Percentiles rank a stretch among this genome's conserved stretches.
These are phyloP conservation scores for Populus simonii DNA, from an alignment of 345 rosid species.

Conservation along the genomic window DNA sequence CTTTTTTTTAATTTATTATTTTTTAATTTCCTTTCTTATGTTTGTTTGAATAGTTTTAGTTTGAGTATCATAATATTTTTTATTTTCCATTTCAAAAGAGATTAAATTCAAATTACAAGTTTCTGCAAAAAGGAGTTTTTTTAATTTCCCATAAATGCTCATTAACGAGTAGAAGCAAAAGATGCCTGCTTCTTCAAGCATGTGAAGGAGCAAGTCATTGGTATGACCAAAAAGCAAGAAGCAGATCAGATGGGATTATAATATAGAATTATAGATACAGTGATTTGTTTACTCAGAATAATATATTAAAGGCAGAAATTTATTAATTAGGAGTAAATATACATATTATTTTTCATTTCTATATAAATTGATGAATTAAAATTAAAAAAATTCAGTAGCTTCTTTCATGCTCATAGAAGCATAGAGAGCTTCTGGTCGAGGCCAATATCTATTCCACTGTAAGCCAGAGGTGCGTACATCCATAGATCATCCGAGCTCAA, in stretches of 20 bases:
- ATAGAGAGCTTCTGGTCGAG: slow-evolving; percentile 61
- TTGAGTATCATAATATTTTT: too few relatives aligned
- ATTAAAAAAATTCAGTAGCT: background rate
- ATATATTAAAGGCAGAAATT: background rate
- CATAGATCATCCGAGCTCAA: slow-evolving; percentile 93
- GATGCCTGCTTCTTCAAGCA: background rate
- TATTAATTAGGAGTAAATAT: background rate
- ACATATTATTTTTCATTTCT: background rate
- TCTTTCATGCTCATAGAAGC: slow-evolving; percentile 22
- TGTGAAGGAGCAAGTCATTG: background rate
- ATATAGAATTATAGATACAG: background rate
- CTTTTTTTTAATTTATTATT: too few relatives aligned
- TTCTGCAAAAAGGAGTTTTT: too few relatives aligned
- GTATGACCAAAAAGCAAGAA: background rate
- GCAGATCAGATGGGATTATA: background rate
- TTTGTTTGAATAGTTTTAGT: too few relatives aligned
- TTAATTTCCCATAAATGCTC: background rate
- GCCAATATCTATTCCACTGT: slow-evolving; percentile 79
- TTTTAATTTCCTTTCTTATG: too few relatives aligned
- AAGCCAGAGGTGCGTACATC: slow-evolving; percentile 96
- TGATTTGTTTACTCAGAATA: background rate
- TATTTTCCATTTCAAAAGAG: too few relatives aligned
- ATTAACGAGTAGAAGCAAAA: background rate
- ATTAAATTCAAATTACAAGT: too few relatives aligned
- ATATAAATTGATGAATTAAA: background rate